Percentiles rank a stretch among this genome's conserved stretches.
Conservation (phyloP, 306 rosid genomes). For the Lablab purpureus region DNA sequence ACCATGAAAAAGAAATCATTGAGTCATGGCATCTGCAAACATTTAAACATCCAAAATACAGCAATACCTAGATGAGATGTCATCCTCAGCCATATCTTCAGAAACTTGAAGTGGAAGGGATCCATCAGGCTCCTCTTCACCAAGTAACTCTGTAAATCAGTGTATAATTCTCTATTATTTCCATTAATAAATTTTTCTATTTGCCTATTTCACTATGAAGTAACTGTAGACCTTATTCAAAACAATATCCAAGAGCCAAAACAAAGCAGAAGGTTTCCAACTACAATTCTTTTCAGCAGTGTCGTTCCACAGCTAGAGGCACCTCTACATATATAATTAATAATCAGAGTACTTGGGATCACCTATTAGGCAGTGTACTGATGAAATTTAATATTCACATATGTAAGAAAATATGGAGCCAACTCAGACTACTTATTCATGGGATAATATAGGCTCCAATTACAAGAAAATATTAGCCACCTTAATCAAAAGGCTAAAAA, state of each 20-base stretch:
- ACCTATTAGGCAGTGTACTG: slow-evolving; percentile 13
- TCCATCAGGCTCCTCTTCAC: slow-evolving; percentile 76
- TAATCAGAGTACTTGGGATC: slow-evolving; percentile 12
- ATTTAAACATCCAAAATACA: slow-evolving; percentile 33
- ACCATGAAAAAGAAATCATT: slow-evolving; percentile 22
- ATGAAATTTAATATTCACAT: slow-evolving; percentile 20
- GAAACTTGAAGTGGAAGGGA: slow-evolving; percentile 79
- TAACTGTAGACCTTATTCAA: slow-evolving; percentile 3
- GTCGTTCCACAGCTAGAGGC: background rate
- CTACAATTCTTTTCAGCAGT: background rate
- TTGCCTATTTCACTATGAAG: slow-evolving; percentile 32
- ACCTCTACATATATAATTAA: background rate
- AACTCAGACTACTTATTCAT: slow-evolving; percentile 9
- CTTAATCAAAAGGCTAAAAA: slow-evolving; percentile 3
- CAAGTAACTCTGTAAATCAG: slow-evolving; percentile 67
- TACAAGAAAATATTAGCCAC: background rate
- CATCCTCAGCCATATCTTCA: slow-evolving; percentile 84
- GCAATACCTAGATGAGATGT: slow-evolving; percentile 80
- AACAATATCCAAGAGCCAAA: slow-evolving; percentile 18
- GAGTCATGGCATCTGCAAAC: slow-evolving; percentile 24
- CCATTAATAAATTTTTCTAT: slow-evolving; percentile 1
- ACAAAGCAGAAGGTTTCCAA: slow-evolving; percentile 29
- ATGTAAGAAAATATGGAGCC: slow-evolving; percentile 19
- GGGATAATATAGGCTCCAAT: slow-evolving; percentile 16
- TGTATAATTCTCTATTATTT: slow-evolving; percentile 39